A percentile compares a stretch with the other conserved stretches of the same genome.
Conservation (phyloP, 495 filamentous ascomycete genomes). For the Trichoderma orchidacearum region DNA sequence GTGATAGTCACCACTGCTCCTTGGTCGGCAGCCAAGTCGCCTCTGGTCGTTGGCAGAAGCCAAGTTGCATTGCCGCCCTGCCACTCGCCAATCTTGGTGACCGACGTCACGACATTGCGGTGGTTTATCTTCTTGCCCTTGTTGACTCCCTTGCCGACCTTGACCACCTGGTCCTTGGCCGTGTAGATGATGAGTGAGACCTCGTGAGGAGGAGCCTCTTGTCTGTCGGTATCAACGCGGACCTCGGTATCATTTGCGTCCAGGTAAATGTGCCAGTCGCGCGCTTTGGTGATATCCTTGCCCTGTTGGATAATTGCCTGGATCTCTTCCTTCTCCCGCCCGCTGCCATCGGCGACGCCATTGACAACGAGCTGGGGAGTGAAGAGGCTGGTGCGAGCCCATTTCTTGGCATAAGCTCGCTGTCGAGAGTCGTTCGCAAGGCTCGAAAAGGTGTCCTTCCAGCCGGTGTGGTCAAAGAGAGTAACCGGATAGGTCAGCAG, state of each 20-base stretch:
- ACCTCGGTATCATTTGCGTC: slow-evolving; percentile 9
- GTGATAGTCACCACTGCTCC: slow-evolving; percentile 6
- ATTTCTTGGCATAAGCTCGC: slow-evolving; percentile 6
- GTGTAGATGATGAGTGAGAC: slow-evolving; percentile 7
- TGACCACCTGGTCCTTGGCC: slow-evolving; percentile 5
- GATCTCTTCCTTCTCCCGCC: slow-evolving; percentile 2
- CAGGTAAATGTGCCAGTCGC: slow-evolving; percentile 7
- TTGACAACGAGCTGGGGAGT: slow-evolving; percentile 10
- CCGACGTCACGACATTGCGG: slow-evolving; percentile 7
- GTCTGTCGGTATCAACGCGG: slow-evolving; percentile 5
- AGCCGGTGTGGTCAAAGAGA: slow-evolving; percentile 11
- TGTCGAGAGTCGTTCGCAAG: slow-evolving; percentile 6
- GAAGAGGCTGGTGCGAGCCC: slow-evolving; percentile 6
- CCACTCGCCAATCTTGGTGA: slow-evolving; percentile 10
- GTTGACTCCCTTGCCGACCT: slow-evolving; percentile 11
- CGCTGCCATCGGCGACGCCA: slow-evolving; percentile 9
- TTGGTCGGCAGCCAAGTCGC: neutral
- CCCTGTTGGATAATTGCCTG: neutral
- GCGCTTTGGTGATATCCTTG: neutral
- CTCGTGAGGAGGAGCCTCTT: slow-evolving; percentile 3
- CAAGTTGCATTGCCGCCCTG: slow-evolving; percentile 7
- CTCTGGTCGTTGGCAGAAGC: slow-evolving; percentile 4
- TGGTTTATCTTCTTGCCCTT: slow-evolving; percentile 9
- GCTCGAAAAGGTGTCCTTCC: slow-evolving; percentile 8
- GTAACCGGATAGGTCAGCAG: slow-evolving; percentile 11